Evolutionary conservation across 208 protist genomes (phyloP).

Genomic region (Acanthamoeba healyi): DNA sequence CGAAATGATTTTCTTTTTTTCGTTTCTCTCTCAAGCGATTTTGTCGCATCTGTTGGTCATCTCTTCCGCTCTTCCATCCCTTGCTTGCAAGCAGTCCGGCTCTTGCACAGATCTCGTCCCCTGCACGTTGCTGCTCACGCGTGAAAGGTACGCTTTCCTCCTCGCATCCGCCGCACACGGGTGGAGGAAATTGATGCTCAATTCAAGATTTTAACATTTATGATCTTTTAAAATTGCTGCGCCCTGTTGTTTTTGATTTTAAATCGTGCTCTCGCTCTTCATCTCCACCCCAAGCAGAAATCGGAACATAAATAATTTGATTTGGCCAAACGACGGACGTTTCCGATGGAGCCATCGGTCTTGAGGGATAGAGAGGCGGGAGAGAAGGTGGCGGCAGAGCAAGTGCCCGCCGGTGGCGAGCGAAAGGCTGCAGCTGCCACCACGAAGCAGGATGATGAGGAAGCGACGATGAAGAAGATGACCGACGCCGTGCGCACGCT

Average conservation of each 20-base stretch:
- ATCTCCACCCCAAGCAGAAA: not conserved
- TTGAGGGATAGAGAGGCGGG: not conserved
- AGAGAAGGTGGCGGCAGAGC: not conserved
- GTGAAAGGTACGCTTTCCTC: too few species aligned
- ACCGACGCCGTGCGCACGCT: conserved; percentile 78
- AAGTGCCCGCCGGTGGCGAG: not conserved
- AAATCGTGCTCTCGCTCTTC: not conserved
- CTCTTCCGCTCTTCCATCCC: too few species aligned
- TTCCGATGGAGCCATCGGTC: not conserved
- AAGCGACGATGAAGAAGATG: conserved; percentile 76
- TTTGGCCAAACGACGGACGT: not conserved
- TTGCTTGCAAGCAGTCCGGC: too few species aligned
- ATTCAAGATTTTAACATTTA: too few species aligned
- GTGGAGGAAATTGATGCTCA: too few species aligned
- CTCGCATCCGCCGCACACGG: too few species aligned
- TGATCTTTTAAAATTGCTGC: too few species aligned
- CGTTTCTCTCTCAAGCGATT: not conserved
- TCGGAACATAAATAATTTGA: not conserved
- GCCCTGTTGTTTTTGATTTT: too few species aligned
- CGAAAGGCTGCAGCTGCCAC: not conserved
- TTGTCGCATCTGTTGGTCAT: not conserved
- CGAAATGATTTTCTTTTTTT: not conserved
- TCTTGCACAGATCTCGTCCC: too few species aligned
- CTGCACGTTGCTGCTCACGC: too few species aligned
- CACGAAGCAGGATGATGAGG: not conserved